Conservation (phyloP, 2,329 filamentous ascomycete genomes). For the Aspergillus latus region DNA sequence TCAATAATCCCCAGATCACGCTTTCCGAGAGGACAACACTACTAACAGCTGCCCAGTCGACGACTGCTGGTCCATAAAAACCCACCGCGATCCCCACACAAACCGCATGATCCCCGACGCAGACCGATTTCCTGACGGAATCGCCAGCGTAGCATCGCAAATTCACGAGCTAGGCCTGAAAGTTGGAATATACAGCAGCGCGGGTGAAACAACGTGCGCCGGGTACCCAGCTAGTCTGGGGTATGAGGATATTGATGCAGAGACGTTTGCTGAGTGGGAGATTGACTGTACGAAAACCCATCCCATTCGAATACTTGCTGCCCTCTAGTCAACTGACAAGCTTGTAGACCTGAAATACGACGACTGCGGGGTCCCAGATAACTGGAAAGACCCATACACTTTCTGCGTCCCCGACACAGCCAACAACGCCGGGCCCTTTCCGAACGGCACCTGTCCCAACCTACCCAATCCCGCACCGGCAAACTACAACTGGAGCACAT, state of each 20-base stretch:
- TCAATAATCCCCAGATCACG: neutral
- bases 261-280: slow-evolving; percentile 59
- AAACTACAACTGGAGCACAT: slow-evolving; percentile 53
- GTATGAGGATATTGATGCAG: slow-evolving; percentile 58
- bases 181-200: slow-evolving; percentile 62
- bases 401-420: slow-evolving; percentile 43
- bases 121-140: slow-evolving; percentile 59
- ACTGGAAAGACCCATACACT: slow-evolving; percentile 42
- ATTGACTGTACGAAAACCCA: slow-evolving; percentile 48
- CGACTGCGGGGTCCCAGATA: slow-evolving; percentile 50
- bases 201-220: slow-evolving; percentile 51
- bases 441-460: slow-evolving; percentile 45
- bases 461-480: slow-evolving; percentile 40
- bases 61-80: slow-evolving; percentile 60
- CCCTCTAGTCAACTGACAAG: neutral
- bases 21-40: no score
- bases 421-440: slow-evolving; percentile 32
- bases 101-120: slow-evolving; percentile 50
- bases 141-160: slow-evolving; percentile 53
- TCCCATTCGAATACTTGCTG: neutral
- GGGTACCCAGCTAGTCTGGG: slow-evolving; percentile 59
- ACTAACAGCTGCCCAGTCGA: slow-evolving; percentile 43
- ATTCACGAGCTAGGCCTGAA: slow-evolving; percentile 61
- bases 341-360: slow-evolving; percentile 56
- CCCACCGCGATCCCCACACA: slow-evolving; percentile 43